Conservation (phyloP, 768 basidiomycete genomes). For the Mycena epipterygia region DNA sequence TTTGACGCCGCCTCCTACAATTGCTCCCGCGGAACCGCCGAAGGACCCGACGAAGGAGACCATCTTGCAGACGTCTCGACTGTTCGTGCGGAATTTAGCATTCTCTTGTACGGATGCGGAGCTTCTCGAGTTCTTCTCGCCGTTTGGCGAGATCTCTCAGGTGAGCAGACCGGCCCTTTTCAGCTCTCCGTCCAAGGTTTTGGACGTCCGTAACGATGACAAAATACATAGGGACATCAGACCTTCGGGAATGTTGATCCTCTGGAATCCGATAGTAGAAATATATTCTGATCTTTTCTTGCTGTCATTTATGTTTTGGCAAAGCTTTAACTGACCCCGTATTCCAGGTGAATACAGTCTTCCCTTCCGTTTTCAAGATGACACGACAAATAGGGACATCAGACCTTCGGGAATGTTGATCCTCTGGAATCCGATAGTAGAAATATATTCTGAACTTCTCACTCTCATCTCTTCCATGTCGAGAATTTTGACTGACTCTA, state of each 20-base stretch:
- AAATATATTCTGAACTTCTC: slow-evolving; percentile 54
- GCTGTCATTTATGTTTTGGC: slow-evolving; percentile 22
- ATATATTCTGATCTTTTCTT: slow-evolving; percentile 50
- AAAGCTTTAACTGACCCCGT: slow-evolving; percentile 7
- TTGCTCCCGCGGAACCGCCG: slow-evolving; percentile 36
- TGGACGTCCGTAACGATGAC: slow-evolving; percentile 49
- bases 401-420: slow-evolving; percentile 74
- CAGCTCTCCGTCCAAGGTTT: background rate
- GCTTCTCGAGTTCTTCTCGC: slow-evolving; percentile 70
- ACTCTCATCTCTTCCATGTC: slow-evolving; percentile 9
- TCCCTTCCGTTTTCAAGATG: slow-evolving; percentile 49
- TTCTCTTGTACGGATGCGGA: slow-evolving; percentile 87
- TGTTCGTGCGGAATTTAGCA: slow-evolving; percentile 96
- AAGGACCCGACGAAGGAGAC: slow-evolving; percentile 61
- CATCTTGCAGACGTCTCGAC: slow-evolving; percentile 80
- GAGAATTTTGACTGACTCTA: slow-evolving; percentile 16
- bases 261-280: slow-evolving; percentile 79
- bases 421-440: slow-evolving; percentile 76
- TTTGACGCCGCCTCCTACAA: slow-evolving; percentile 22
- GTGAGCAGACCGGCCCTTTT: slow-evolving; percentile 57
- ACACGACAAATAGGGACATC: slow-evolving; percentile 72
- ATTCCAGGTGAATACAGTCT: slow-evolving; percentile 54
- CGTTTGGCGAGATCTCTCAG: slow-evolving; percentile 83
- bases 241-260: slow-evolving; percentile 73
- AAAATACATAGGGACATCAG: slow-evolving; percentile 76